These are phyloP conservation scores for Cichorium intybus DNA, from an alignment of 140 eudicot species.

Conservation along the genomic window DNA sequence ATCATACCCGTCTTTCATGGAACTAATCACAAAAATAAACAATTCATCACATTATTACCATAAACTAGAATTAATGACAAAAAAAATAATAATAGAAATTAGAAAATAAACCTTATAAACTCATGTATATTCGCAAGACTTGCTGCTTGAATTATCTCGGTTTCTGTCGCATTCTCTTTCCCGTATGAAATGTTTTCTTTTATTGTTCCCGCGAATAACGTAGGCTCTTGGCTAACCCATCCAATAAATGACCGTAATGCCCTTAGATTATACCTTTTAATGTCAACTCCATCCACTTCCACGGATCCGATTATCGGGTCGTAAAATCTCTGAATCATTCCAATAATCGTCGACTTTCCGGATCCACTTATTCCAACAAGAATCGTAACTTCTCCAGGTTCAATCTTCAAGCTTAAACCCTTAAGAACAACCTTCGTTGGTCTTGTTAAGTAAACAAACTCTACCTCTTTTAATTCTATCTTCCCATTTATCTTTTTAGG, in stretches of 20 bases:
- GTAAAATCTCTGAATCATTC: constrained; percentile 39
- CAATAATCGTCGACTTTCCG: constrained; percentile 42
- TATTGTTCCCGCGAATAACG: constrained; percentile 42
- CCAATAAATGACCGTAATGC: constrained; percentile 35
- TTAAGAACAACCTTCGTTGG: constrained; percentile 33
- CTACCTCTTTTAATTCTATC: constrained; percentile 30
- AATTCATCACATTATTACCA: not conserved
- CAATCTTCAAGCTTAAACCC: constrained; percentile 22
- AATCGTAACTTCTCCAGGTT: constrained; percentile 33
- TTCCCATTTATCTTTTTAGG: constrained; percentile 18
- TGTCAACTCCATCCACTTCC: constrained; percentile 29
- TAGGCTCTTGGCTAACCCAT: constrained; percentile 50
- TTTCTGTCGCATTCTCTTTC: constrained; percentile 44
- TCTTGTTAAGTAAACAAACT: constrained; percentile 27
- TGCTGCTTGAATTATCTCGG: constrained; percentile 41
- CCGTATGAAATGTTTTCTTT: constrained; percentile 42
- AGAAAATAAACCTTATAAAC: constrained; percentile 41
- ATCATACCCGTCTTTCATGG: constrained; percentile 55
- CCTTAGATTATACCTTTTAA: constrained; percentile 20
- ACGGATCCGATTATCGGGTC: constrained; percentile 35
- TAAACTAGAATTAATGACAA: not conserved
- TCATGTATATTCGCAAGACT: constrained; percentile 44
- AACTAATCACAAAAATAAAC: constrained; percentile 23
- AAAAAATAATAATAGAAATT: too few relatives aligned
- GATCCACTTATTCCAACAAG: constrained; percentile 47